Percentiles rank a stretch among this genome's conserved stretches.
Evolutionary conservation across 1,284 basidiomycete genomes (phyloP).

Genomic region (Amylostereum areolatum): DNA sequence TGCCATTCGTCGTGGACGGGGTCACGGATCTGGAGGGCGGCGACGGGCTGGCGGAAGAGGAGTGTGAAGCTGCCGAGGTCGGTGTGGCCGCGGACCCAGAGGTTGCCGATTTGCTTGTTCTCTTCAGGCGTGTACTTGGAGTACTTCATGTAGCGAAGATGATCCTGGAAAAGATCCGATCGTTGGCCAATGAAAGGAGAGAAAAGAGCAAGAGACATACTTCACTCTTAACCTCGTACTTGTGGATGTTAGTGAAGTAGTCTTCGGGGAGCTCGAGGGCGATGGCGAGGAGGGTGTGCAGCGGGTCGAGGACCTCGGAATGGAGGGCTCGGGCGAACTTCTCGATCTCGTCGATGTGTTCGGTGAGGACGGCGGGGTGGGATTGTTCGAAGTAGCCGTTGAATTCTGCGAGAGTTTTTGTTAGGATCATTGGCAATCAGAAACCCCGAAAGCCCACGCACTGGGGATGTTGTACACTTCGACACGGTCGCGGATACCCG

Average conservation of each 20-base stretch:
- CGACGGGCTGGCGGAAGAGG: constrained; percentile 39
- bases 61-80: constrained; percentile 39
- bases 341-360: constrained; percentile 43
- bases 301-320: constrained; percentile 41
- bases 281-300: constrained; percentile 38
- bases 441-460: constrained; percentile 15
- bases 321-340: constrained; percentile 39
- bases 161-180: constrained; percentile 29
- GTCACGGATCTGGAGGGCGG: constrained; percentile 38
- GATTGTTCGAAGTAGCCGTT: constrained; percentile 33
- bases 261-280: constrained; percentile 52
- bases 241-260: constrained; percentile 45
- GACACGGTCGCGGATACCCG: constrained; percentile 34
- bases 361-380: constrained; percentile 31
- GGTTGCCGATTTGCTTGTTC: constrained; percentile 30
- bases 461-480: constrained; percentile 50
- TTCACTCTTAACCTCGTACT: constrained; percentile 37
- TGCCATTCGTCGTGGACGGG: constrained; percentile 34
- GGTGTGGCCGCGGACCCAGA: constrained; percentile 43
- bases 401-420: constrained; percentile 25
- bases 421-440: not conserved
- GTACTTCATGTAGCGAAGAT: constrained; percentile 55
- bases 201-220: no score
- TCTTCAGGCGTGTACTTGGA: constrained; percentile 39
- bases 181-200: no score